Percentiles rank a stretch among this genome's conserved stretches.
phyloP scores from a whole-genome alignment of 2,329 filamentous ascomycete genomes.

The Talaromyces funiculosus region DNA sequence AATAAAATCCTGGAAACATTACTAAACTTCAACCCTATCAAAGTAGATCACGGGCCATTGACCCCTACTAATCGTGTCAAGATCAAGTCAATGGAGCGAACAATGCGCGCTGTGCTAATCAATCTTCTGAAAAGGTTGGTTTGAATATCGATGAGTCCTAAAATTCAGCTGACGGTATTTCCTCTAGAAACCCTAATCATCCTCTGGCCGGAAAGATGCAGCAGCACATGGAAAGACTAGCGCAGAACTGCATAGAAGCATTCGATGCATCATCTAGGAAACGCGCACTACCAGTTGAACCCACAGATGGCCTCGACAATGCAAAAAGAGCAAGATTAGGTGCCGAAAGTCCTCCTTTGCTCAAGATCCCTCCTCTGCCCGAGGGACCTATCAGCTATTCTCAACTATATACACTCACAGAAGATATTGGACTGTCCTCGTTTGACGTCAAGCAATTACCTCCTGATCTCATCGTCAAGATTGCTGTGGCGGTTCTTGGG shows the following conservation, averaged over 20 bases:
- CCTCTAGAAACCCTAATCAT: constrained; percentile 68
- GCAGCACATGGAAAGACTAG: constrained; percentile 76
- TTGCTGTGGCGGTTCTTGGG: constrained; percentile 72
- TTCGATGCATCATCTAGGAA: constrained; percentile 75
- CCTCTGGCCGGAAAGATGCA: constrained; percentile 73
- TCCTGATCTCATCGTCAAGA: constrained; percentile 67
- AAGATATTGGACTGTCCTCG: constrained; percentile 64
- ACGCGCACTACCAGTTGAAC: constrained; percentile 64
- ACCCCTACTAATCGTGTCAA: constrained; percentile 75
- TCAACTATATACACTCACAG: constrained; percentile 80
- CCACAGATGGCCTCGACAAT: constrained; percentile 64
- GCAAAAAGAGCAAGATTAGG: constrained; percentile 75
- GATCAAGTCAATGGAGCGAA: constrained; percentile 91
- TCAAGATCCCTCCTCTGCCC: constrained; percentile 63
- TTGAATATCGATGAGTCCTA: not conserved
- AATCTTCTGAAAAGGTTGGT: constrained; percentile 73
- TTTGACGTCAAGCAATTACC: constrained; percentile 83
- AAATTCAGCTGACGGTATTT: constrained; percentile 18
- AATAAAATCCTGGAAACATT: constrained; percentile 81
- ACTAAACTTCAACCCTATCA: constrained; percentile 86
- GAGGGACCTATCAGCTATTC: constrained; percentile 72
- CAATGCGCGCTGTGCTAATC: constrained; percentile 73
- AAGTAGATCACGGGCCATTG: constrained; percentile 69
- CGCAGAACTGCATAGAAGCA: constrained; percentile 69
- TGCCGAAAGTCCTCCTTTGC: constrained; percentile 43